Base-by-base conservation (phyloP, 768 basidiomycete genomes). In the Boletus reticuloceps region DNA sequence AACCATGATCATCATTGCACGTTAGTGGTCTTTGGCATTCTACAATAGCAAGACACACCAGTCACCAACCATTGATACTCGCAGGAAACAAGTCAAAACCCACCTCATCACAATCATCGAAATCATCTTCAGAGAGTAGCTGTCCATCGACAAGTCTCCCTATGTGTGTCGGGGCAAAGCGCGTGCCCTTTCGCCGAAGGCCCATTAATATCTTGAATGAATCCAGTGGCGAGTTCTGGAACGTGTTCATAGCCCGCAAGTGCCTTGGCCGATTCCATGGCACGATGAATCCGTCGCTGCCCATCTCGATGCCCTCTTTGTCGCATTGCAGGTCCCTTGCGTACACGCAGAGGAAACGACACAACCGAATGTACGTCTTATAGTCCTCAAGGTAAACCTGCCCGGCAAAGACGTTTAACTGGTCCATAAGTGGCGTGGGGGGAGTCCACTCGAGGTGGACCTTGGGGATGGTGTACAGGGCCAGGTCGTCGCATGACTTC, bases 141-240 rank as follows among this genome's bases (percentile, higher is more conserved):
- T 56, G 59, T 29, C 62, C 69, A 32, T 69, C 58, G 31, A 79
- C 41, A 22, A 79, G 63, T 45, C 72, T 73, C 7, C 79, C 79
- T 58, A 79, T 59, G 52, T 80, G 77, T 7, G 78, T 79, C 34
- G 50, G 49, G 16, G 58, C 48, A 58, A 69, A 80, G 17, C 63
- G 54, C 63, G 71, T 64, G 7, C 76, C 77, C 50, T 76, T 81
- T 57, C 78, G 69, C 13, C 77, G 70, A 38, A 73, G 54, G 20
- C 47, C 34, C 16, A 60, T 47, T 31, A 69, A 41, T 5, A 19
- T 49, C 40, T 50, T 54, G 40, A 72, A 29, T 29, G 69, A 66
- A 8, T 54, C 45, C 1, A 79, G n/a, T 9, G 75, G 78, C 32
- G 72, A 75, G 20, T 50, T 20, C 17, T 61, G 55, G 67, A 79